A percentile compares a stretch with the other conserved stretches of the same genome.
These are phyloP conservation scores for Solanum megistacrolobum DNA, from an alignment of 257 asterid species.

Conservation along the genomic window DNA sequence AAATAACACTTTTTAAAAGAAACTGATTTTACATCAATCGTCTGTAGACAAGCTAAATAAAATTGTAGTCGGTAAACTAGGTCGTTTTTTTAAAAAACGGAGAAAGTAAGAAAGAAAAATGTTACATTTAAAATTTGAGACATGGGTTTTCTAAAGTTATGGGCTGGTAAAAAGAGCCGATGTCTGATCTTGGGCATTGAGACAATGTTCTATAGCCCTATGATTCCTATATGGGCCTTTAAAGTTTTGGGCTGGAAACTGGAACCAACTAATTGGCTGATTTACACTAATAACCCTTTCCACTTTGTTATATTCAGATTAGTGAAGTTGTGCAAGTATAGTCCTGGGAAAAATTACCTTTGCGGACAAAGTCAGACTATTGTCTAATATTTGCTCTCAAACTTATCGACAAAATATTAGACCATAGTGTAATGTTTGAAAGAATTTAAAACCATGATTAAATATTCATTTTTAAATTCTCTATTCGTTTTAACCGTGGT, in stretches of 20 bases:
- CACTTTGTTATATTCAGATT: not conserved
- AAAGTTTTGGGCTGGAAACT: not conserved
- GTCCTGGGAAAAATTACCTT: not conserved
- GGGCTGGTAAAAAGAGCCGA: not conserved
- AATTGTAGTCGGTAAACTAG: not conserved
- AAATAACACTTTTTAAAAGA: too few relatives aligned
- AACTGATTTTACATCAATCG: not conserved
- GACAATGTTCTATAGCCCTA: not conserved
- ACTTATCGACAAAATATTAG: too few relatives aligned
- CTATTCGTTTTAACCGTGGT: not conserved
- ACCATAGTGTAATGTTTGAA: too few relatives aligned
- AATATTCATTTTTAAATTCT: too few relatives aligned
- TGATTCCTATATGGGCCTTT: not conserved
- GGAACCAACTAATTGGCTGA: not conserved
- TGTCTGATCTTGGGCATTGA: not conserved
- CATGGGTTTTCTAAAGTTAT: not conserved
- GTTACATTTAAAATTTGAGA: too few relatives aligned
- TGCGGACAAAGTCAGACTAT: not conserved
- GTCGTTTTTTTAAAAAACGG: fast-evolving
- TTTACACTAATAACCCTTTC: not conserved
- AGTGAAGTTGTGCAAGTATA: not conserved
- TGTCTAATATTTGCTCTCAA: not conserved
- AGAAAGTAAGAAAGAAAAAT: too few relatives aligned
- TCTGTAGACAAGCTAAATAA: not conserved
- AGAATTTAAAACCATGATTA: too few relatives aligned